Evolutionary conservation across 768 basidiomycete genomes (phyloP).

Genomic region (Mycena latifolia): DNA sequence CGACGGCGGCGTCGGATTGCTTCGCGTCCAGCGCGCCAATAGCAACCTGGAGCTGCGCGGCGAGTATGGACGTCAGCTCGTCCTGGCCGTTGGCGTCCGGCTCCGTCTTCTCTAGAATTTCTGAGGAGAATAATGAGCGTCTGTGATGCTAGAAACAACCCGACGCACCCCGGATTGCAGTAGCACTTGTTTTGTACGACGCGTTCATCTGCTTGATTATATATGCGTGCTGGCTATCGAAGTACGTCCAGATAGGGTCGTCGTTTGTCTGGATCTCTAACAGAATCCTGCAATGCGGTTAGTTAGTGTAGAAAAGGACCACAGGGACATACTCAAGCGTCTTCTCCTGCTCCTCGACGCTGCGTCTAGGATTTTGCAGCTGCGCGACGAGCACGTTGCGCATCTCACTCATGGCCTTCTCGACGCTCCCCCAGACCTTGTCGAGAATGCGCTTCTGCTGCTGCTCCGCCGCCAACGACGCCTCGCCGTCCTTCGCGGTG

Average conservation of each 20-base stretch:
- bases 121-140: conserved; percentile 46
- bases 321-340: conserved; percentile 86
- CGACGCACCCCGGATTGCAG: conserved; percentile 63
- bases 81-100: conserved; percentile 51
- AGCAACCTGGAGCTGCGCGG: conserved; percentile 71
- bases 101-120: conserved; percentile 56
- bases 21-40: conserved; percentile 72
- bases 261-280: conserved; percentile 88
- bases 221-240: conserved; percentile 92
- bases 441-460: conserved; percentile 95
- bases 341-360: conserved; percentile 95
- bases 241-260: conserved; percentile 96
- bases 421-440: conserved; percentile 96
- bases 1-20: conserved; percentile 69
- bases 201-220: conserved; percentile 84
- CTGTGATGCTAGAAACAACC: conserved; percentile 27
- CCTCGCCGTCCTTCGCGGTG: conserved; percentile 67
- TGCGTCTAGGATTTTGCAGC: conserved; percentile 82
- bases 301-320: conserved; percentile 21
- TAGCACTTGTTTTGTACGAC: conserved; percentile 65
- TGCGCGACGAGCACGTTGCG: conserved; percentile 79
- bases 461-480: conserved; percentile 63
- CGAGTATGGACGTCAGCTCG: conserved; percentile 56
- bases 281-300: conserved; percentile 70
- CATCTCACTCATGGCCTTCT: conserved; percentile 96